Conservation (phyloP, 371 early-diverging fungal genomes). For the Rhizomucor miehei region DNA sequence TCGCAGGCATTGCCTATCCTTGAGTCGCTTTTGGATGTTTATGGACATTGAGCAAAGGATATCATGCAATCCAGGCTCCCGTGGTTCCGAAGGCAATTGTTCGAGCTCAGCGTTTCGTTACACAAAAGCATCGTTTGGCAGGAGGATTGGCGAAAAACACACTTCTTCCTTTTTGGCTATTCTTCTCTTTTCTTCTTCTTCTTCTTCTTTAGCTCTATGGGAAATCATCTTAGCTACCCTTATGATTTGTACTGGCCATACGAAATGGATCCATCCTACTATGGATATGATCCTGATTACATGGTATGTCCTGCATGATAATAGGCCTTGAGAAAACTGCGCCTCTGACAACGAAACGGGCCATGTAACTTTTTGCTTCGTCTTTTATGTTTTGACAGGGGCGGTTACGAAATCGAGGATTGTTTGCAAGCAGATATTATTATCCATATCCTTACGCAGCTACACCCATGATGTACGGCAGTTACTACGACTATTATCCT, state of each 20-base stretch:
- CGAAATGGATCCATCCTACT: conserved; percentile 7
- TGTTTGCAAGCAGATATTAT: conserved; percentile 1
- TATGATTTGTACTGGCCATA: conserved; percentile 9
- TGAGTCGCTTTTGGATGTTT: not conserved
- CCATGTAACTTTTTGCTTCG: no score
- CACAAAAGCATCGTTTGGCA: not conserved
- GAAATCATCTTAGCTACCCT: conserved; percentile 5
- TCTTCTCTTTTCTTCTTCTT: conserved; percentile 5
- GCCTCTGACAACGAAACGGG: not conserved
- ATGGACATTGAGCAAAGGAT: not conserved
- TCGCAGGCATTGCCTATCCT: conserved; percentile 8
- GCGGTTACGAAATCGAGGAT: conserved; percentile 7
- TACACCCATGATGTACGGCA: not conserved
- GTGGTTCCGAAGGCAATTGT: not conserved
- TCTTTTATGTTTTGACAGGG: conserved; percentile 1
- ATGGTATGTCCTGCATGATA: not conserved
- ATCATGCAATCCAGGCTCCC: no score
- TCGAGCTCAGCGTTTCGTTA: not conserved
- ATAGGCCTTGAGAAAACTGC: not conserved
- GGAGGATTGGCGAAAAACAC: not conserved
- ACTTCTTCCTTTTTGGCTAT: conserved; percentile 4
- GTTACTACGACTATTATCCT: conserved; percentile 1
- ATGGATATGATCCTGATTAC: not conserved
- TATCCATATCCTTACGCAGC: conserved; percentile 1
- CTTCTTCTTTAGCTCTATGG: conserved; percentile 1